Percentiles rank a stretch among this genome's conserved stretches.
Evolutionary conservation across 1,284 basidiomycete genomes (phyloP).

Genomic region (Anthracocystis setariae): DNA sequence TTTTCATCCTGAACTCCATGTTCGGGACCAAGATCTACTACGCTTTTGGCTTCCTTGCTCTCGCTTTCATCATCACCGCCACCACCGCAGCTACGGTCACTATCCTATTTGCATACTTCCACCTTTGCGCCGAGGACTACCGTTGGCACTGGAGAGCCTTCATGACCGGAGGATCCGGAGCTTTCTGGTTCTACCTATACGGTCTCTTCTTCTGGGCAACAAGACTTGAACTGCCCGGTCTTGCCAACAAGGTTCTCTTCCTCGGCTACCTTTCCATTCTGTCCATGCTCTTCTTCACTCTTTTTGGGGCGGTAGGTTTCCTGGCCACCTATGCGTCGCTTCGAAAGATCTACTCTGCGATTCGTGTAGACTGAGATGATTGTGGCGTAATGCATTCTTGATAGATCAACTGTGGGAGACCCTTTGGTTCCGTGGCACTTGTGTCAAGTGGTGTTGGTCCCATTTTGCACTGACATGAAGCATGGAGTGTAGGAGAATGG

Average conservation of each 20-base stretch:
- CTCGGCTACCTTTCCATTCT: constrained; percentile 90
- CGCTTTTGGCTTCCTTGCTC: constrained; percentile 81
- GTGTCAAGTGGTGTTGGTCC: too few species aligned
- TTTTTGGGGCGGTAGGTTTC: constrained; percentile 74
- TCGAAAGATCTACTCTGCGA: constrained; percentile 56
- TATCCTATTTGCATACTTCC: constrained; percentile 74
- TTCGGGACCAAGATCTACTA: constrained; percentile 84
- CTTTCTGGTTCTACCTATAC: constrained; percentile 90
- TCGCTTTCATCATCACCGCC: constrained; percentile 85
- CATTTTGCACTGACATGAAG: too few species aligned
- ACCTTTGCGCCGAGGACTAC: constrained; percentile 94
- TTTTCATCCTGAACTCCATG: constrained; percentile 89
- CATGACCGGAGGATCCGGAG: constrained; percentile 90
- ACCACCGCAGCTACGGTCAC: constrained; percentile 69
- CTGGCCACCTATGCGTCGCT: constrained; percentile 54
- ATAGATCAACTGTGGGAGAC: too few species aligned
- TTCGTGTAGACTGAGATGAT: constrained; percentile 54
- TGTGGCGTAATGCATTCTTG: not conserved
- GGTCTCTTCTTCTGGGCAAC: constrained; percentile 86
- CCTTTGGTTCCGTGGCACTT: too few species aligned
- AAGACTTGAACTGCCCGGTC: constrained; percentile 82
- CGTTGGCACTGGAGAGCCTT: constrained; percentile 98
- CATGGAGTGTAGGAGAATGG: too few species aligned
- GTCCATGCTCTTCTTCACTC: constrained; percentile 83
- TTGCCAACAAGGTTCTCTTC: constrained; percentile 86